Evolutionary conservation across 805 yeast species (phyloP), one percentile per base, ranked within the genome.

Genomic region (Sugiyamaella chiloensis): DNA sequence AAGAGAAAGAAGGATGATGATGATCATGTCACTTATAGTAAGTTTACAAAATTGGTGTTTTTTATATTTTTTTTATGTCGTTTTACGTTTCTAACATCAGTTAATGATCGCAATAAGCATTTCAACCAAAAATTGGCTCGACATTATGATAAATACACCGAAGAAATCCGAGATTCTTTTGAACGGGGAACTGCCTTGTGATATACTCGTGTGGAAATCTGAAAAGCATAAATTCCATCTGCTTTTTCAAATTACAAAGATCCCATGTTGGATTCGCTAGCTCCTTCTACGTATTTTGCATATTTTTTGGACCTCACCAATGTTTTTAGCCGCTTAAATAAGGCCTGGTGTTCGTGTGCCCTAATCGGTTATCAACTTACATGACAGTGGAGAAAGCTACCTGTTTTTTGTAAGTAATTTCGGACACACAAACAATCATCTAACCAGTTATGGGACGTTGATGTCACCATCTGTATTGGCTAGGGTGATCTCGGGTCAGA

Each of bases 41-140:
- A 52, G 59, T 54, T 29, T 21, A 19, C 20, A 1, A 14, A 8
- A 16, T 3, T 34, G 37, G 19, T 14, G 19, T n/a, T n/a, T n/a
- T n/a, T n/a, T n/a, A n/a, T n/a, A n/a, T n/a, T n/a, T 11, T 23
- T 5, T 1, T 24, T 12, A 12, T n/a, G 34, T n/a, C 24, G 42
- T 30, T n/a, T n/a, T n/a, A 8, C 6, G 8, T 17, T n/a, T 20
- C 24, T n/a, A 11, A 26, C 29, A 16, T 75, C 67, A 62, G 78
- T 86, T 60, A 85, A 83, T 60, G 87, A 81, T 53, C 82, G 81
- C 63, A 86, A 86, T 69, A 76, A 74, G 60, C 82, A 83, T 55
- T 86, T 85, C 65, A 86, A 85, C 65, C 77, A 75, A 60, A 85
- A 86, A 58, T 67, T 86, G 53, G 64, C 76, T 39, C 68, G 89